A percentile compares a stretch with the other conserved stretches of the same genome.
These are phyloP conservation scores for Zanthoxylum bungeanum DNA, from an alignment of 345 rosid genomes.

Conservation along the genomic window DNA sequence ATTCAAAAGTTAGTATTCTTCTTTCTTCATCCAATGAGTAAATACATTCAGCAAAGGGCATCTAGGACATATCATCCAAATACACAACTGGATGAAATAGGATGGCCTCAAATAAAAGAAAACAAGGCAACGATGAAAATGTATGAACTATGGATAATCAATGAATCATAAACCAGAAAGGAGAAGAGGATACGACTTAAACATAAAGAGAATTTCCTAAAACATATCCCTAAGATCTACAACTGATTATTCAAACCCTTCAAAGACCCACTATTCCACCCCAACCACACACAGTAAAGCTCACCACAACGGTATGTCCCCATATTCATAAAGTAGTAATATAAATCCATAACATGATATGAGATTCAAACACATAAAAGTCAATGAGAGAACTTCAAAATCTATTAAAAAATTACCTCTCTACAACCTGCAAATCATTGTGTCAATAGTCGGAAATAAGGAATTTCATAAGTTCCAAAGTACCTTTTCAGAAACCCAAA, in stretches of 20 bases:
- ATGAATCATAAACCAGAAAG: neutral
- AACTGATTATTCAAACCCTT: neutral
- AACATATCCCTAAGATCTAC: neutral
- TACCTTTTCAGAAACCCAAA: neutral
- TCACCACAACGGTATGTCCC: neutral
- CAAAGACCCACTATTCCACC: neutral
- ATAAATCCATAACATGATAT: neutral
- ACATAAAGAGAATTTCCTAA: neutral
- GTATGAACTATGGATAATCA: neutral
- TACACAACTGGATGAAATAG: neutral
- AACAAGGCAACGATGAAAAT: neutral
- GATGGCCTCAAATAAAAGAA: neutral
- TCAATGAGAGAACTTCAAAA: neutral
- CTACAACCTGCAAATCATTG: neutral
- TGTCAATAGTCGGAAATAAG: neutral
- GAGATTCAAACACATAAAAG: neutral
- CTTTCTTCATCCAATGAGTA: neutral
- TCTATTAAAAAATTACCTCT: neutral
- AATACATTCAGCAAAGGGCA: neutral
- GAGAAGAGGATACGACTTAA: neutral
- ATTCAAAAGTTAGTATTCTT: neutral
- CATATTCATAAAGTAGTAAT: neutral
- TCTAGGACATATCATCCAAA: neutral
- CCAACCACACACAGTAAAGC: neutral
- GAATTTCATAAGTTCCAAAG: neutral